Evolutionary conservation across 2,329 filamentous ascomycete genomes (phyloP).

Genomic region (Epichloe glyceriae): DNA sequence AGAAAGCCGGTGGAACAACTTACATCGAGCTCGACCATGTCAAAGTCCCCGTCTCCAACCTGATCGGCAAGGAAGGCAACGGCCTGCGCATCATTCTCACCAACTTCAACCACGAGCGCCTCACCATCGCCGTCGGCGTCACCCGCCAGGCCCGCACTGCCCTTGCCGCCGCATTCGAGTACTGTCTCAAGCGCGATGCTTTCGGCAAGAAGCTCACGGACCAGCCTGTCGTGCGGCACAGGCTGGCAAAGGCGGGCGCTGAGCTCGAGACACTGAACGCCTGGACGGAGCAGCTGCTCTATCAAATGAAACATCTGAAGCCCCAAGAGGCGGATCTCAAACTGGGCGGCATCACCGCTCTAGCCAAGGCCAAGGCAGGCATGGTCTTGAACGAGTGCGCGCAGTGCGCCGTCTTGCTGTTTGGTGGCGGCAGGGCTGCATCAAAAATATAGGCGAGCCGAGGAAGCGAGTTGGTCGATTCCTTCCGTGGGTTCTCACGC

Average conservation of each 20-base stretch:
- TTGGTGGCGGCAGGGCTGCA: slow-evolving; percentile 21
- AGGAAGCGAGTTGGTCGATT: not conserved
- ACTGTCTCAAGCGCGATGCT: slow-evolving; percentile 39
- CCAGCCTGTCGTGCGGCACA: slow-evolving; percentile 45
- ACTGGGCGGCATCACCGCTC: slow-evolving; percentile 17
- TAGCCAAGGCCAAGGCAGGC: slow-evolving; percentile 34
- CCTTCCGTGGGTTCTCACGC: too few species aligned
- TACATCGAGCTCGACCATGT: slow-evolving; percentile 45
- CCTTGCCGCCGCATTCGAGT: slow-evolving; percentile 35
- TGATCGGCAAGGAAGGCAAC: slow-evolving; percentile 36
- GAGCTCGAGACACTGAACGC: slow-evolving; percentile 49
- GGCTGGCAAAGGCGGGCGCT: slow-evolving; percentile 43
- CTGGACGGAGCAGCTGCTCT: slow-evolving; percentile 48
- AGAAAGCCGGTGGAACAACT: slow-evolving; percentile 48
- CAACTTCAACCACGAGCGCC: slow-evolving; percentile 47
- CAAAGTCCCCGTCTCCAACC: slow-evolving; percentile 28
- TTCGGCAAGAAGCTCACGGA: slow-evolving; percentile 46
- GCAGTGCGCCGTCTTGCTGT: slow-evolving; percentile 38
- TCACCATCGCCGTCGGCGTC: slow-evolving; percentile 41
- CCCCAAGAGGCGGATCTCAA: slow-evolving; percentile 18
- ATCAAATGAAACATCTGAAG: slow-evolving; percentile 34
- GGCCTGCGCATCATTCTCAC: slow-evolving; percentile 45
- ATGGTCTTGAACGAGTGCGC: slow-evolving; percentile 40
- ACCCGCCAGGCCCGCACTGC: slow-evolving; percentile 45
- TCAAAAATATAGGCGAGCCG: not conserved